Percentiles rank a stretch among this genome's conserved stretches.
Evolutionary conservation across 495 filamentous ascomycete genomes (phyloP).

Genomic region (Penicillium turbatum): DNA sequence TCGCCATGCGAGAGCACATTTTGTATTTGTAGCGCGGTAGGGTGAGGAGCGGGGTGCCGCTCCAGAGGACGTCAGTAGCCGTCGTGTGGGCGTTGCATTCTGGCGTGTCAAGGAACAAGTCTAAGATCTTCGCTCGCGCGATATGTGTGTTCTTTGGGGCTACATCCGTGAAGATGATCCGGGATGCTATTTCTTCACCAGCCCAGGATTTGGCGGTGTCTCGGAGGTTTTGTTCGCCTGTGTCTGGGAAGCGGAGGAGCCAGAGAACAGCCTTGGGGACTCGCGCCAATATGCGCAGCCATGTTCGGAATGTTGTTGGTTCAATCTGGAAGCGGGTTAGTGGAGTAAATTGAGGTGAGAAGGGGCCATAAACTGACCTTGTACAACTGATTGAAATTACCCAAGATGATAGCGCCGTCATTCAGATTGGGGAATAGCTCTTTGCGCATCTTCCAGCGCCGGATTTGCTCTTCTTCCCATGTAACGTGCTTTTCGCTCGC

Average conservation of each 20-base stretch:
- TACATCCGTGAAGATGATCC: slow-evolving; percentile 94
- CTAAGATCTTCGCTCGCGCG: slow-evolving; percentile 81
- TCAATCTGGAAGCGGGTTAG: slow-evolving; percentile 65
- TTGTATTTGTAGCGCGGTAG: slow-evolving; percentile 95
- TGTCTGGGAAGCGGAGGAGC: slow-evolving; percentile 93
- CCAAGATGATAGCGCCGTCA: slow-evolving; percentile 86
- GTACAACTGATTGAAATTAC: slow-evolving; percentile 99
- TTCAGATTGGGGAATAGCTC: slow-evolving; percentile 82
- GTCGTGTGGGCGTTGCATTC: slow-evolving; percentile 99
- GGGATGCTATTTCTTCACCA: slow-evolving; percentile 77
- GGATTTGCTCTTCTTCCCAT: slow-evolving; percentile 82
- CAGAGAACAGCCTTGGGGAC: slow-evolving; percentile 89
- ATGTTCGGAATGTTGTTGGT: slow-evolving; percentile 92
- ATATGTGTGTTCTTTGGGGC: slow-evolving; percentile 96
- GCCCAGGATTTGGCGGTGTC: slow-evolving; percentile 81
- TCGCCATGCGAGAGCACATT: slow-evolving; percentile 98
- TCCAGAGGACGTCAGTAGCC: slow-evolving; percentile 94
- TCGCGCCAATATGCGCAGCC: slow-evolving; percentile 87
- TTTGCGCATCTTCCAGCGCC: slow-evolving; percentile 92
- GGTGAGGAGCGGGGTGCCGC: slow-evolving; percentile 87
- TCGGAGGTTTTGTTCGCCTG: slow-evolving; percentile 81
- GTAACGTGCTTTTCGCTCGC: slow-evolving; percentile 55
- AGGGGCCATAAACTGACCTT: slow-evolving; percentile 60
- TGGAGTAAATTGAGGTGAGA: slow-evolving; percentile 1
- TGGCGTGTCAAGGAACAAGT: slow-evolving; percentile 94